These are phyloP conservation scores for Blyttiomyces sp. DNA, from an alignment of 371 early-diverging fungal species.

Conservation along the genomic window DNA sequence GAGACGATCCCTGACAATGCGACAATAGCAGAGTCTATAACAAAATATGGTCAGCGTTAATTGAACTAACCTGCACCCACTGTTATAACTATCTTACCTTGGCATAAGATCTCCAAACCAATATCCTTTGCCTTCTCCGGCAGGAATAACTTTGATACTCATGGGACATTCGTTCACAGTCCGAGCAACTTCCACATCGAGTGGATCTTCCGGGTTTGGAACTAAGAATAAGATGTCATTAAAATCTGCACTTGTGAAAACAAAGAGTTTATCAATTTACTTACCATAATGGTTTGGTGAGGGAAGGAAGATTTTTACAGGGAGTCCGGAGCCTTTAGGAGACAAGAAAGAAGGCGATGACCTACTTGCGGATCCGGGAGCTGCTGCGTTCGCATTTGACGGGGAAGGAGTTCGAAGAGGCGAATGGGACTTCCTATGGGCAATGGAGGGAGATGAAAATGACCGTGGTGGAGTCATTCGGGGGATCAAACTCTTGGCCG, in stretches of 20 bases:
- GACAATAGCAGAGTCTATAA: slow-evolving; percentile 64
- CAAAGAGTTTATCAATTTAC: no score
- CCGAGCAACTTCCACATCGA: slow-evolving; percentile 70
- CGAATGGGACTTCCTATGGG: background rate
- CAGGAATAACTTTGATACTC: slow-evolving; percentile 27
- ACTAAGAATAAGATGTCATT: slow-evolving; percentile 14
- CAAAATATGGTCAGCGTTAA: background rate
- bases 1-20: slow-evolving; percentile 61
- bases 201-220: slow-evolving; percentile 58
- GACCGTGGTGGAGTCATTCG: background rate
- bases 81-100: no score
- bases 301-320: slow-evolving; percentile 17
- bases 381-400: background rate
- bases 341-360: background rate
- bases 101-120: slow-evolving; percentile 71
- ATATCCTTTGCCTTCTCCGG: slow-evolving; percentile 62
- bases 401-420: background rate
- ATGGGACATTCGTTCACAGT: slow-evolving; percentile 59
- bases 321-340: background rate
- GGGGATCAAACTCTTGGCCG: background rate
- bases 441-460: background rate
- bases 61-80: no score
- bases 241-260: no score
- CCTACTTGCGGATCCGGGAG: background rate
- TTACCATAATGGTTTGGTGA: slow-evolving; percentile 20